Evolutionary conservation across 306 rosid species (phyloP), one percentile per base, ranked within the genome.

Genomic region (Begonia peltatifolia): DNA sequence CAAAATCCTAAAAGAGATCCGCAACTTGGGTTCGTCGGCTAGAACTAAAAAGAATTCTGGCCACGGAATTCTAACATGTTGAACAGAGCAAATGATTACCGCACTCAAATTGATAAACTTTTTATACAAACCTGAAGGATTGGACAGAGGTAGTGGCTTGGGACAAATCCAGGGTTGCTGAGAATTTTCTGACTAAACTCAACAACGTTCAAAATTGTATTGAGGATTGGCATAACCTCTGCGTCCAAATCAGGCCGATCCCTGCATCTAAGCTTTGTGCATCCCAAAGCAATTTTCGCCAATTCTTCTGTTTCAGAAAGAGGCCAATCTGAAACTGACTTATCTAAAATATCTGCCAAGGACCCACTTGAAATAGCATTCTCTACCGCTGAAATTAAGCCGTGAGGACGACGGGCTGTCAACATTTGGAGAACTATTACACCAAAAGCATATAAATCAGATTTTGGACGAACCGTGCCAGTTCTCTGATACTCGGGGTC

Each of bases 401-500:
- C 84, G 10, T 72, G 79, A 15, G 97, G 95, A 14, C 67, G 80
- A 16, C 79, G 74, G 35, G 62, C 77, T 30, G 95, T 78, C 65
- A 90, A 58, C 74, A 85, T 16, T 64, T 90, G 95, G 49, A 90
- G 94, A 64, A 68, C 55, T 68, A 84, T 73, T 47, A 90, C 59
- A 55, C 95, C 97, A 59, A 83, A 72, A n/a, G 94, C 95, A 43
- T 80, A 90, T 46, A 81, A 54, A 73, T 90, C 97, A 41, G 97
- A 90, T 77, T 90, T 90, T 9, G 97, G 94, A 20, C 97, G 68
- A 55, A 90, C 50, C 0, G 97, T 90, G 44, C 95, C 95, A 2
- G 97, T 85, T 69, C 95, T 85, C 65, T 80, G 87, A 78, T 90
- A 90, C 74, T 90, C 97, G 14, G 97, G 97, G 68, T 90, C 97